A percentile compares a stretch with the other conserved stretches of the same genome.
Conservation (phyloP, 495 filamentous ascomycete species). For the Chaetomium tenue region DNA sequence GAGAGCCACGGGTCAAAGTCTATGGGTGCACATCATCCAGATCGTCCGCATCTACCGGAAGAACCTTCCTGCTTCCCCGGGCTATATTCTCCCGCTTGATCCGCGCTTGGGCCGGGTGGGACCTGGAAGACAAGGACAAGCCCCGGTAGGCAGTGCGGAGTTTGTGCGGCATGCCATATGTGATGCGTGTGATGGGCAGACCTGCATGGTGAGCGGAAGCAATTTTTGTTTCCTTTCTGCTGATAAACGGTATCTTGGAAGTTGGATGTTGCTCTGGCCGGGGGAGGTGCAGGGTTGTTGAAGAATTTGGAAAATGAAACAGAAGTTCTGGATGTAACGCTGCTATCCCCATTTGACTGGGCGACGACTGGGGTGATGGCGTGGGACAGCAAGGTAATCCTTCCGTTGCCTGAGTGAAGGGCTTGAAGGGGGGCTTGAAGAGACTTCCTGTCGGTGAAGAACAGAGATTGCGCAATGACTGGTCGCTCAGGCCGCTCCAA, state of each 20-base stretch:
- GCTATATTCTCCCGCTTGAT: conserved; percentile 13
- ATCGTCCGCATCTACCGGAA: conserved; percentile 24
- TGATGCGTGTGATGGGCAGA: not conserved
- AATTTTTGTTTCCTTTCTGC: not conserved
- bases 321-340: conserved; percentile 7
- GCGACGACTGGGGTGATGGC: not conserved
- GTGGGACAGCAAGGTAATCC: no score
- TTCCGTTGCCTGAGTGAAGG: not conserved
- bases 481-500: not conserved
- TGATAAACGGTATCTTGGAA: not conserved
- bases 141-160: not conserved
- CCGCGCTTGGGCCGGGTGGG: conserved; percentile 1
- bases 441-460: not conserved
- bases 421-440: not conserved
- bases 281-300: not conserved
- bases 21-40: conserved; percentile 17
- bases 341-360: not conserved
- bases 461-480: conserved; percentile 10
- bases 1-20: not conserved
- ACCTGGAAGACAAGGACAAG: not conserved
- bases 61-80: conserved; percentile 20
- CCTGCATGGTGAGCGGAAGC: not conserved
- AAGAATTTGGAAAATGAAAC: not conserved
- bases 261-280: not conserved
- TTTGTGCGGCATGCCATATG: not conserved